These are phyloP conservation scores for Zanthoxylum bungeanum DNA, from an alignment of 345 rosid genomes.

Conservation along the genomic window DNA sequence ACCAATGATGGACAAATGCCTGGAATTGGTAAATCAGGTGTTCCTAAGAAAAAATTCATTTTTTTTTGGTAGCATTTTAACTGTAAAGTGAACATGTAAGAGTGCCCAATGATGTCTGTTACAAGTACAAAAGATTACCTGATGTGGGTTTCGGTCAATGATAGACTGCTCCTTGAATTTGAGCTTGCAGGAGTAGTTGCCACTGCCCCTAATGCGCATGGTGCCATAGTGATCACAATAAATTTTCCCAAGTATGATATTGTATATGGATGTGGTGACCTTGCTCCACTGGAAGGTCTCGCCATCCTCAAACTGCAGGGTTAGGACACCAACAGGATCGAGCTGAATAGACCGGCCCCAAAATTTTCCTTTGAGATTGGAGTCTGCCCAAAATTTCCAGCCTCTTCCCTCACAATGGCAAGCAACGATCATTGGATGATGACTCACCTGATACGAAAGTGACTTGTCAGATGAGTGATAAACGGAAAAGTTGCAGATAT, in stretches of 20 bases:
- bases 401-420: slow-evolving; percentile 99
- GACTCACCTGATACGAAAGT: slow-evolving; percentile 76
- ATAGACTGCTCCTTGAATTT: slow-evolving; percentile 99
- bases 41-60: background rate
- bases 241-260: slow-evolving; percentile 91
- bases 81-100: background rate
- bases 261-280: slow-evolving; percentile 97
- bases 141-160: slow-evolving; percentile 97
- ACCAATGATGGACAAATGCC: background rate
- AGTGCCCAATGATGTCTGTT: slow-evolving; percentile 5
- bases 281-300: slow-evolving; percentile 96
- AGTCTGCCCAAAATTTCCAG: slow-evolving; percentile 98
- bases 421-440: slow-evolving; percentile 96
- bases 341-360: slow-evolving; percentile 99
- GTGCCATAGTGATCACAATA: slow-evolving; percentile 97
- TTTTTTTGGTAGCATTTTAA: background rate
- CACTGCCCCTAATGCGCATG: slow-evolving; percentile 91
- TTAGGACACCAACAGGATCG: slow-evolving; percentile 89
- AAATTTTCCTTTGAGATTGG: slow-evolving; percentile 96
- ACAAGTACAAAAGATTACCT: slow-evolving; percentile 44
- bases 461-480: slow-evolving; percentile 18
- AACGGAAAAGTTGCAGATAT: slow-evolving; percentile 11
- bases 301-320: slow-evolving; percentile 86
- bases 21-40: background rate
- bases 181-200: slow-evolving; percentile 82